Evolutionary conservation across 768 basidiomycete species (phyloP).

Genomic region (Pleurotus citrinopileatus): DNA sequence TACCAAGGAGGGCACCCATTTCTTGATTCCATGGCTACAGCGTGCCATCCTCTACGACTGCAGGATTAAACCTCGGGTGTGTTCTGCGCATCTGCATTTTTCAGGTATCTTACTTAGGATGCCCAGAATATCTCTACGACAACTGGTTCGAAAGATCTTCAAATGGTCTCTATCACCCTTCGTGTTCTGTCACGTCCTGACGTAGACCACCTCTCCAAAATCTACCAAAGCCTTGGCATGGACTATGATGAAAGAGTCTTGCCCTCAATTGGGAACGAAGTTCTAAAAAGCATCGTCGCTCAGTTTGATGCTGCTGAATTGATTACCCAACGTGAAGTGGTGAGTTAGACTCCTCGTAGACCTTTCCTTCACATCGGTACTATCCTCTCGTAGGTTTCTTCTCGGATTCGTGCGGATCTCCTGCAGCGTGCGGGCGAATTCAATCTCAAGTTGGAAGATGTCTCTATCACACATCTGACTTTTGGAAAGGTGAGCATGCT

Average conservation of each 20-base stretch:
- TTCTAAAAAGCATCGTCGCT: conserved; percentile 95
- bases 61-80: conserved; percentile 91
- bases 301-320: conserved; percentile 97
- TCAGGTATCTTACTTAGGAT: conserved; percentile 12
- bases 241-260: conserved; percentile 98
- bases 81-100: conserved; percentile 19
- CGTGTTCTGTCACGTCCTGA: conserved; percentile 95
- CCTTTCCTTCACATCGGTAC: not conserved
- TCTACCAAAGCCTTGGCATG: conserved; percentile 92
- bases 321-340: conserved; percentile 97
- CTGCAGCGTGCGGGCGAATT: conserved; percentile 94
- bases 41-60: conserved; percentile 97
- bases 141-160: conserved; percentile 96
- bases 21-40: conserved; percentile 94
- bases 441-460: conserved; percentile 93
- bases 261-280: conserved; percentile 97
- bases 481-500: conserved; percentile 68
- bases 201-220: conserved; percentile 80
- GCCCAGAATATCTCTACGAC: conserved; percentile 94
- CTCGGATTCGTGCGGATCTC: conserved; percentile 88
- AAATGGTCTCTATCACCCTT: conserved; percentile 97
- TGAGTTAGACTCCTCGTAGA: conserved; percentile 35
- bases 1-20: conserved; percentile 90
- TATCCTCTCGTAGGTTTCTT: conserved; percentile 60
- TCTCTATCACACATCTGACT: conserved; percentile 90